Conservation (phyloP, 2,329 filamentous ascomycete species). For the Colletotrichum musae region DNA sequence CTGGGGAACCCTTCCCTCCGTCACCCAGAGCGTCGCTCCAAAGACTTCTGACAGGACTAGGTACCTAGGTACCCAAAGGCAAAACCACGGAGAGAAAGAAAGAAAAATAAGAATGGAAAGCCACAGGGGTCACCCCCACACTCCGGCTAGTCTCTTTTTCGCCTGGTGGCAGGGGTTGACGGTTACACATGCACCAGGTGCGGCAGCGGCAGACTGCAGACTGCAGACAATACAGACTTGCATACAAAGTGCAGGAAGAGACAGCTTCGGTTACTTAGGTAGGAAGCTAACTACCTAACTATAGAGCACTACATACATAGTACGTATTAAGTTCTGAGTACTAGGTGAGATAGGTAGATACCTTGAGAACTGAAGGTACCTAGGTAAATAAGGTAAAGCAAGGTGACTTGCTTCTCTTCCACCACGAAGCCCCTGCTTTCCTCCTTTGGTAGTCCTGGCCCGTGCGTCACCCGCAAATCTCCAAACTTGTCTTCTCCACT, state of each 20-base stretch:
- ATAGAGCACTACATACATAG: too few species aligned
- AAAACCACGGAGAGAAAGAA: constrained; percentile 13
- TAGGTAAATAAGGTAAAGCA: too few species aligned
- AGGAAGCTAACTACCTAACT: too few species aligned
- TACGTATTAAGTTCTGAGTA: too few species aligned
- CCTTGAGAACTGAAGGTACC: too few species aligned
- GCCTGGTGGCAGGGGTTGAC: constrained; percentile 22
- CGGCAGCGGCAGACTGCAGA: constrained; percentile 2
- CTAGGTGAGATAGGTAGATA: too few species aligned
- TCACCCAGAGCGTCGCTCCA: neutral
- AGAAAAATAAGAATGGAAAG: constrained; percentile 20
- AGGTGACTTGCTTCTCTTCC: neutral
- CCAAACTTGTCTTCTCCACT: constrained; percentile 32
- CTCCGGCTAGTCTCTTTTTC: constrained; percentile 13
- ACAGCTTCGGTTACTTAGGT: neutral
- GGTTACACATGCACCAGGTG: constrained; percentile 23
- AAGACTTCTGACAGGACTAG: constrained; percentile 1
- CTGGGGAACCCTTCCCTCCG: constrained; percentile 15
- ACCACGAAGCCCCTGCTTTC: constrained; percentile 5
- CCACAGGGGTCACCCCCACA: constrained; percentile 28
- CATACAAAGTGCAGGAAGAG: constrained; percentile 7
- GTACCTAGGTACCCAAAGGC: neutral
- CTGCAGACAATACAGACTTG: too few species aligned
- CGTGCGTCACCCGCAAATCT: constrained; percentile 37
- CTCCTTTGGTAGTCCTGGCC: constrained; percentile 26